Evolutionary conservation across 305 asterid genomes (phyloP), one percentile per base, ranked within the genome.

Genomic region (Caryopteris hybrid): DNA sequence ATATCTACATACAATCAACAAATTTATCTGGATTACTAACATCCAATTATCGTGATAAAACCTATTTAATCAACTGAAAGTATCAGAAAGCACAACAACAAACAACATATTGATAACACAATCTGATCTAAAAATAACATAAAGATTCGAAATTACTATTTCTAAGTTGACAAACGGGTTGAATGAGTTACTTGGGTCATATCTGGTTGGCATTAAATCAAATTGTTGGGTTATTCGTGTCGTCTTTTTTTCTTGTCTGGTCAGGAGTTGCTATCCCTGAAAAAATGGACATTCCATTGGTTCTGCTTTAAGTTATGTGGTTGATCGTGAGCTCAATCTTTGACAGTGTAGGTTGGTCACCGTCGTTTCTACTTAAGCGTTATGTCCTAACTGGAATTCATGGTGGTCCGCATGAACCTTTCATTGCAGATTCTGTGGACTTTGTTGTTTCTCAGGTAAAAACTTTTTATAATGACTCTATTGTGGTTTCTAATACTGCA

Each of bases 371-470:
- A 56, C 85, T 93, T 80, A 88, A 93, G 81, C 89, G 99, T 14
- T 85, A 87, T 72, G 96, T 94, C 75, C 80, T 94, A 60, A 81
- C 78, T 39, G 99, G 99, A 68, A 94, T 94, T 62, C 97, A 87
- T 45, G 92, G 82, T 66, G 96, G 97, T 66, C 97, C 97, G 61
- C 96, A 84, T 70, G 99, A 94, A 78, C 99, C 97, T 61, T 94
- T 94, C 68, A 91, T 94, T 73, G 97, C 99, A 47, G 99, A 94
- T 74, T 91, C 99, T 12, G 96, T 94, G 61, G 99, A 94, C 74
- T 91, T 94, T 76, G 92, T 94, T 41, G 99, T 94, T 83, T 85
- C 97, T 56, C 99, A 94, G 99, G 99, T 94, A 74, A 73, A 53
- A 38, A 13, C 66, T 69, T 57, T 18, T 21, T 41, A 17, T 42